A percentile compares a stretch with the other conserved stretches of the same genome.
Evolutionary conservation across 1,284 basidiomycete species (phyloP).

Genomic region (Waitea zeae): DNA sequence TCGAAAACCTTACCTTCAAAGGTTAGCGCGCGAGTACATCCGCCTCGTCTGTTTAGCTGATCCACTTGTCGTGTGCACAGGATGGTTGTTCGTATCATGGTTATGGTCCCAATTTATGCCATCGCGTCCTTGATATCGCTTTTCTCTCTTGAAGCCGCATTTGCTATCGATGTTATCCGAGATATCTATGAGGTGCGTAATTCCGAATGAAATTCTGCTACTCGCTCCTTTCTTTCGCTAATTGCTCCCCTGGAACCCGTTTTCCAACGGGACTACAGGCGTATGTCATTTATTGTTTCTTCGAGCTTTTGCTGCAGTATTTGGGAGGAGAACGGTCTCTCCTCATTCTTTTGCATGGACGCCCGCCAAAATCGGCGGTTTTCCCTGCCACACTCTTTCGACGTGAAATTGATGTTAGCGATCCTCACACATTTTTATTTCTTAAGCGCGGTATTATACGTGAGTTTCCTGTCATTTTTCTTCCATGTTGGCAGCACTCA

Average conservation of each 20-base stretch:
- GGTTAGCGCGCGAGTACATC: slow-evolving; percentile 23
- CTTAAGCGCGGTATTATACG: slow-evolving; percentile 91
- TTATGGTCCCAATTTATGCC: slow-evolving; percentile 94
- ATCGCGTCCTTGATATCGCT: slow-evolving; percentile 85
- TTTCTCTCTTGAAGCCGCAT: slow-evolving; percentile 88
- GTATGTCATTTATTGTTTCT: slow-evolving; percentile 93
- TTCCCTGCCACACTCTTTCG: slow-evolving; percentile 74
- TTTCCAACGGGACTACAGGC: slow-evolving; percentile 31
- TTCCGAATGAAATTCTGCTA: no score
- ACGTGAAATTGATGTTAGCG: slow-evolving; percentile 74
- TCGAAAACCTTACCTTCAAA: slow-evolving; percentile 65
- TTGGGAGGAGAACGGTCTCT: slow-evolving; percentile 89
- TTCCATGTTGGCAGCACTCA: no score
- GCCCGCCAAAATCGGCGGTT: slow-evolving; percentile 73
- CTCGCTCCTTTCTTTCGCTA: slow-evolving; percentile 1
- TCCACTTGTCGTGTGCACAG: slow-evolving; percentile 20
- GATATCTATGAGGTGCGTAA: slow-evolving; percentile 85
- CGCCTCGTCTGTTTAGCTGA: background rate
- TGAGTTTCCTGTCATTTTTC: slow-evolving; percentile 22
- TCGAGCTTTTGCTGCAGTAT: slow-evolving; percentile 68
- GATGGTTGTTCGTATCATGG: slow-evolving; percentile 89
- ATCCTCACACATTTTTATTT: slow-evolving; percentile 88
- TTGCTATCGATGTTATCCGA: slow-evolving; percentile 88
- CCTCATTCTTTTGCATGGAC: slow-evolving; percentile 80
- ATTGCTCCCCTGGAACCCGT: background rate